Conservation (phyloP, 2,329 filamentous ascomycete species). For the Hymenoscyphus linearis region DNA sequence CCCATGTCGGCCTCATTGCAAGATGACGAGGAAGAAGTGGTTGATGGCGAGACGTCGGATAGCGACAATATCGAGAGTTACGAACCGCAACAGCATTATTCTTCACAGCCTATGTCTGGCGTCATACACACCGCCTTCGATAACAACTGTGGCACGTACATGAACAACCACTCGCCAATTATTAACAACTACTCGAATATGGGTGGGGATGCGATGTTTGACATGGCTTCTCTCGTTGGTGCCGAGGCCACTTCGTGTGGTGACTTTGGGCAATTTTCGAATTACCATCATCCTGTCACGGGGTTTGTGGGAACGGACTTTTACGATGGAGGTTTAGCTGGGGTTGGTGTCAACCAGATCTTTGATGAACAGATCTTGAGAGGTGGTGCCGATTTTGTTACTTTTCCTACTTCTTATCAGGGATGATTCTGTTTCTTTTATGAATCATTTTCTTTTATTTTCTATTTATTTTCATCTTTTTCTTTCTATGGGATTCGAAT, state of each 20-base stretch:
- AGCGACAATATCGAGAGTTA: not conserved
- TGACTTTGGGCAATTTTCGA: not conserved
- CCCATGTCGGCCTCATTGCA: not conserved
- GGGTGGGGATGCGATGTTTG: not conserved
- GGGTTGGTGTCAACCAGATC: not conserved
- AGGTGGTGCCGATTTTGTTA: not conserved
- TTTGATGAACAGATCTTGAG: not conserved
- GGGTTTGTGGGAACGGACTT: not conserved
- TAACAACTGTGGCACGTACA: not conserved
- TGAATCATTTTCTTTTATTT: not conserved
- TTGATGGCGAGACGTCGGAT: constrained; percentile 2
- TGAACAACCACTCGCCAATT: not conserved
- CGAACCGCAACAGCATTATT: not conserved
- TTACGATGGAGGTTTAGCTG: not conserved
- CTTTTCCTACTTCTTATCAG: not conserved
- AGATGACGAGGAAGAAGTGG: constrained; percentile 3
- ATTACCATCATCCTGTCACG: not conserved
- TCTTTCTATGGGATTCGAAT: not conserved
- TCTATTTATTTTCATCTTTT: not conserved
- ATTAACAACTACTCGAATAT: not conserved
- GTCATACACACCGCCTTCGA: not conserved
- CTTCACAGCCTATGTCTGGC: not conserved
- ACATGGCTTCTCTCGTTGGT: not conserved
- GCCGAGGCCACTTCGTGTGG: not conserved
- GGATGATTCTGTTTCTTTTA: not conserved